Evolutionary conservation across 2,329 filamentous ascomycete genomes (phyloP), one percentile per base, ranked within the genome.

Genomic region (Lanzia echinophila): DNA sequence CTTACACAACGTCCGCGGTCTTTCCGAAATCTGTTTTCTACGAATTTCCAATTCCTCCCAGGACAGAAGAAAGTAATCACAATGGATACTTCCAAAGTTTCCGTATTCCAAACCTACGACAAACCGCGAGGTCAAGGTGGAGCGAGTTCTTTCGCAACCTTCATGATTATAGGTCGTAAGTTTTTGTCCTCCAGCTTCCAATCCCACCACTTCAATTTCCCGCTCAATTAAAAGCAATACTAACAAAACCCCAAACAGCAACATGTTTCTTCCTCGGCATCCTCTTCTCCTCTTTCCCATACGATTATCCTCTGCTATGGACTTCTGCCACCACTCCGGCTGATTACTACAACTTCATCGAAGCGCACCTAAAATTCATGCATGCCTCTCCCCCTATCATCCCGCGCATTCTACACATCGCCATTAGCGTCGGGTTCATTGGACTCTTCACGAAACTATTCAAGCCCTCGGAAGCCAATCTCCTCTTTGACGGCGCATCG

Each of bases 181-280:
- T 59, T 41, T 36, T 22, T 31, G 22, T 41, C 11, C 12, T 13
- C 15, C n/a, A 3, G 20, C 13, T 13, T 11, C 43, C 28, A n/a
- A 48, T 33, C 41, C 24, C 20, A 44, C 41, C 11, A 22, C 19
- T 44, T 11, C 4, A 20, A 41, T 7, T 11, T 4, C 7, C 48
- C n/a, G 20, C 17, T 31, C 17, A 20, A 34, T 31, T 15, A 19
- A 44, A 22, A 20, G 15, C 10, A 44, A 48, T 44, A 28, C 38
- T 22, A 5, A 22, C 17, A 22, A 28, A 28, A 3, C 36, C 1
- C 24, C 47, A 20, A 5, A 31, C 64, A 91, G 87, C 87, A 60
- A 90, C 88, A 61, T 96, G 89, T 72, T 99, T 99, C 82, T 96
- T 97, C 81, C 87, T 99, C 60, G 94, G 94, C 65, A 90, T 97